phyloP scores from a whole-genome alignment of 257 asterid genomes.

The Plectranthus barbatus region DNA sequence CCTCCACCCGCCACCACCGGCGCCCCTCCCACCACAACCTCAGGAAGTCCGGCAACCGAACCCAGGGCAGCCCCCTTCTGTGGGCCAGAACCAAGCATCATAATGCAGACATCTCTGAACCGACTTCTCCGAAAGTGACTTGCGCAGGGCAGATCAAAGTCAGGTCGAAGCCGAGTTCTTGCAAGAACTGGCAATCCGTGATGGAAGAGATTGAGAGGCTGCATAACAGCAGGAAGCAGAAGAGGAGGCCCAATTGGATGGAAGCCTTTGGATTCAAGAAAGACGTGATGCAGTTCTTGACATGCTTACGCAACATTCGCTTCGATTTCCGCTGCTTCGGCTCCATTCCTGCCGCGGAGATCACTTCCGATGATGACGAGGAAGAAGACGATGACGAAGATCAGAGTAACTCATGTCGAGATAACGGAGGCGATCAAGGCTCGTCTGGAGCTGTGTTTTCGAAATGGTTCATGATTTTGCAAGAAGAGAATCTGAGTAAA shows the following conservation, averaged over 20 bases:
- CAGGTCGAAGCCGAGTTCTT: constrained; percentile 38
- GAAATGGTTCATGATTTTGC: constrained; percentile 81
- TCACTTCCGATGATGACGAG: constrained; percentile 61
- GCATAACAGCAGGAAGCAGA: constrained; percentile 41
- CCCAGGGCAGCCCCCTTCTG: constrained; percentile 40
- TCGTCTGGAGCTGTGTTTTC: constrained; percentile 57
- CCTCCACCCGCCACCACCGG: constrained; percentile 20
- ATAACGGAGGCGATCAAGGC: neutral
- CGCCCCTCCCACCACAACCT: constrained; percentile 9
- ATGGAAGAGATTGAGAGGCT: constrained; percentile 90
- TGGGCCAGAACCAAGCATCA: constrained; percentile 41
- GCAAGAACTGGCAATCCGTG: constrained; percentile 86
- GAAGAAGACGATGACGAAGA: constrained; percentile 31
- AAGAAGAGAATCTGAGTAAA: constrained; percentile 32
- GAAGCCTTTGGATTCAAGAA: constrained; percentile 72
- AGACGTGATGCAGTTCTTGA: constrained; percentile 71
- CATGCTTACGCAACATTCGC: constrained; percentile 52
- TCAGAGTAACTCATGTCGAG: neutral
- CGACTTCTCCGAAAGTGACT: constrained; percentile 79
- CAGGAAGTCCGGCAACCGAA: constrained; percentile 21
- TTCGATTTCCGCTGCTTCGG: constrained; percentile 85
- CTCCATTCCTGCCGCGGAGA: constrained; percentile 37
- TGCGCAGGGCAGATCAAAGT: constrained; percentile 89
- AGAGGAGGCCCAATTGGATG: constrained; percentile 41
- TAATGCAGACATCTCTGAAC: constrained; percentile 50